Percentiles rank a stretch among this genome's conserved stretches.
Conservation (phyloP, 2,329 filamentous ascomycete genomes). For the Chaetomium sp. region DNA sequence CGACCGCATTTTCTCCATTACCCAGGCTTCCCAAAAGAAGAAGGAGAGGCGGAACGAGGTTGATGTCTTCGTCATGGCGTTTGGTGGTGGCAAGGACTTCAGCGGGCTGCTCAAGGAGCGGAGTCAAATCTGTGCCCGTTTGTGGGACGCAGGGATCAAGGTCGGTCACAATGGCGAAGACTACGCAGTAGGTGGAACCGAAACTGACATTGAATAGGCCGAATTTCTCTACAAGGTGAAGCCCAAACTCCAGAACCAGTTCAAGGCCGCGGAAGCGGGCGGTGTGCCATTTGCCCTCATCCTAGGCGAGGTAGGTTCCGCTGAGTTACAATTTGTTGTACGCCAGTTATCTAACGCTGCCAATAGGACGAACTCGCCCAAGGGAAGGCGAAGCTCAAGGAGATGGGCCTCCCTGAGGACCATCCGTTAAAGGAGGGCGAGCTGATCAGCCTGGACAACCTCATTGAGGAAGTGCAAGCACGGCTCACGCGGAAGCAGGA, state of each 20-base stretch:
- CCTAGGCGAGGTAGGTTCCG: constrained; percentile 64
- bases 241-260: constrained; percentile 84
- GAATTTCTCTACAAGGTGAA: constrained; percentile 91
- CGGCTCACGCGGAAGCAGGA: constrained; percentile 48
- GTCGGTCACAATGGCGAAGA: constrained; percentile 19
- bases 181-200: too few relatives aligned
- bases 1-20: constrained; percentile 92
- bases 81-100: constrained; percentile 84
- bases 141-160: constrained; percentile 89
- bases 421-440: constrained; percentile 86
- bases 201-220: constrained; percentile 47
- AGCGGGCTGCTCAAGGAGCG: constrained; percentile 72
- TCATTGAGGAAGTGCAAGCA: constrained; percentile 32
- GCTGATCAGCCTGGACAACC: constrained; percentile 32
- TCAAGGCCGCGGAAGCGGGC: constrained; percentile 82
- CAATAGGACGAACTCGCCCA: constrained; percentile 71
- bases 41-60: constrained; percentile 67
- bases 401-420: constrained; percentile 70
- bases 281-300: constrained; percentile 86
- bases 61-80: constrained; percentile 93
- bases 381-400: constrained; percentile 86
- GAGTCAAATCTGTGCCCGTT: constrained; percentile 36
- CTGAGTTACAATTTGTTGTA: neutral
- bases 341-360: neutral
- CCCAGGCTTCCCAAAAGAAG: constrained; percentile 70